Evolutionary conservation across 1,284 basidiomycete species (phyloP).

Genomic region (Tetrapyrgos nigripes): DNA sequence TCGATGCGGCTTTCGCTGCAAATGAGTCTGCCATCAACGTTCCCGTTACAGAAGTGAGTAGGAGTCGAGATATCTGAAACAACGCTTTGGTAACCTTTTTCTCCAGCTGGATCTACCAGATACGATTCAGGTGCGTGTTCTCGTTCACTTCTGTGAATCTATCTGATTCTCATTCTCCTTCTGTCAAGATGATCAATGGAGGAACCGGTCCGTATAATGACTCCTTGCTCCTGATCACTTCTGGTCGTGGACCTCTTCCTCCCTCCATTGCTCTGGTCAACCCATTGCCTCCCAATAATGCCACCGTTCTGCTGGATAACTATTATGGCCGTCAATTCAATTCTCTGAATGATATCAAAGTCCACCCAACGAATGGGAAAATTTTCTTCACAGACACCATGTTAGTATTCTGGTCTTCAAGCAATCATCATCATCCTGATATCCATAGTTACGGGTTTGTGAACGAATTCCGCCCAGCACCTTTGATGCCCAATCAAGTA

Average conservation of each 20-base stretch:
- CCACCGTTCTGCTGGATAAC: slow-evolving; percentile 72
- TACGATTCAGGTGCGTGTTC: slow-evolving; percentile 37
- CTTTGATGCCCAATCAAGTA: slow-evolving; percentile 73
- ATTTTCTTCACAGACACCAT: slow-evolving; percentile 76
- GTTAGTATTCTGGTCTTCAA: slow-evolving; percentile 43
- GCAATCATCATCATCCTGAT: background rate
- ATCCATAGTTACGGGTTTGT: slow-evolving; percentile 63
- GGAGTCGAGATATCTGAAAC: slow-evolving; percentile 1
- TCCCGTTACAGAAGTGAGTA: slow-evolving; percentile 56
- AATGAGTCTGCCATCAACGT: slow-evolving; percentile 54
- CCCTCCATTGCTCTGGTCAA: slow-evolving; percentile 72
- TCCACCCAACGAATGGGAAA: slow-evolving; percentile 66
- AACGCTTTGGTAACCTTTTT: slow-evolving; percentile 20
- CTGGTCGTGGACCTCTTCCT: slow-evolving; percentile 69
- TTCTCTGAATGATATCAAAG: slow-evolving; percentile 80
- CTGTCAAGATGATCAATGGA: slow-evolving; percentile 76
- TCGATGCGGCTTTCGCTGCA: slow-evolving; percentile 44
- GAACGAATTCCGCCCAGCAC: slow-evolving; percentile 68
- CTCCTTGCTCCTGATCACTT: slow-evolving; percentile 68
- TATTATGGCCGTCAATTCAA: slow-evolving; percentile 83
- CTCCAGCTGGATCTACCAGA: slow-evolving; percentile 55
- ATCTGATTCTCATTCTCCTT: slow-evolving; percentile 22
- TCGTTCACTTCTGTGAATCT: background rate
- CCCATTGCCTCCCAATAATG: slow-evolving; percentile 65
- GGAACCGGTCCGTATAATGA: slow-evolving; percentile 72